Evolutionary conservation across 495 filamentous ascomycete genomes (phyloP).

Genomic region (Annulohypoxylon bovei): DNA sequence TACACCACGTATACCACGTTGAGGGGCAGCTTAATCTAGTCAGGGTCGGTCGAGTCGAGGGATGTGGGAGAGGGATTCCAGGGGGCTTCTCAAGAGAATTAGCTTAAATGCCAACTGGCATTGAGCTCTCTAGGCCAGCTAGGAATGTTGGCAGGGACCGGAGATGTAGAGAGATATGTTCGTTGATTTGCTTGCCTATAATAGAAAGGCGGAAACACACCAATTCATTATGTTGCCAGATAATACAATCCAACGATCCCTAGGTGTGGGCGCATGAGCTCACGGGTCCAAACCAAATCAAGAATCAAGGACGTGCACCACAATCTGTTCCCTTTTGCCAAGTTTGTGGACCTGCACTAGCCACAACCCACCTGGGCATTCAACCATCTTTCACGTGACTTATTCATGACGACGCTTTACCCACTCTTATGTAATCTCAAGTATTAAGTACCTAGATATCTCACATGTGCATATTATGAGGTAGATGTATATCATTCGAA

Average conservation of each 20-base stretch:
- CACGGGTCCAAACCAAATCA: slow-evolving; percentile 29
- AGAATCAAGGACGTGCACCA: slow-evolving; percentile 26
- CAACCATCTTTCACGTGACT: background rate
- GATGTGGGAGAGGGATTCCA: slow-evolving; percentile 9
- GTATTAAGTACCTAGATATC: too few relatives aligned
- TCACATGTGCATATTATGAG: too few relatives aligned
- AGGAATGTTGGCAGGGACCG: slow-evolving; percentile 33
- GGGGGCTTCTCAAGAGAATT: slow-evolving; percentile 19
- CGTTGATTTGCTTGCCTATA: slow-evolving; percentile 13
- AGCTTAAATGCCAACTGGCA: slow-evolving; percentile 47
- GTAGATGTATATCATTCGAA: background rate
- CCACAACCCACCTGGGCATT: slow-evolving; percentile 1
- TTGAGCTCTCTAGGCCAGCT: slow-evolving; percentile 50
- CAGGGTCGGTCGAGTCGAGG: slow-evolving; percentile 17
- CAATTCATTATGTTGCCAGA: slow-evolving; percentile 47
- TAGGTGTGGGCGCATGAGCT: slow-evolving; percentile 33
- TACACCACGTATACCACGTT: slow-evolving; percentile 10
- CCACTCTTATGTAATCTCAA: slow-evolving; percentile 2
- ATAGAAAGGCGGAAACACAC: slow-evolving; percentile 17
- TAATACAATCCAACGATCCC: slow-evolving; percentile 42
- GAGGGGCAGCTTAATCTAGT: slow-evolving; percentile 25
- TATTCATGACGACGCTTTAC: background rate
- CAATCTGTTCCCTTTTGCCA: slow-evolving; percentile 27
- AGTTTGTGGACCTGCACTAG: slow-evolving; percentile 6
- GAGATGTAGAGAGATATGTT: slow-evolving; percentile 16